Conservation (phyloP, 768 basidiomycete species). For the Lyophyllum atratum region DNA sequence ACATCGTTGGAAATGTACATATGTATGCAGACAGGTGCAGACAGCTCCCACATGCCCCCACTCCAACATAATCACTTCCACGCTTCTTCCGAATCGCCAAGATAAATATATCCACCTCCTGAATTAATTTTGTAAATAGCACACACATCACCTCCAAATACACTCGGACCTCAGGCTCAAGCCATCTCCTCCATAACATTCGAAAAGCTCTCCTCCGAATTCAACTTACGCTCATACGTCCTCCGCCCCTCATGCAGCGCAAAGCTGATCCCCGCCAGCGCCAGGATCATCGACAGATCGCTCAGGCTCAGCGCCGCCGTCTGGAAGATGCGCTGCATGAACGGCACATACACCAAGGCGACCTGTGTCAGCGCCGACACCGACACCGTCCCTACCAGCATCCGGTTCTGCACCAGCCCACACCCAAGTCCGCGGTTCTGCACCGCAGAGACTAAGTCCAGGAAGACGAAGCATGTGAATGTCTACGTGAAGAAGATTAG, state of each 20-base stretch:
- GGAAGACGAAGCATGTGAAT: slow-evolving; percentile 95
- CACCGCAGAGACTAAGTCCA: slow-evolving; percentile 92
- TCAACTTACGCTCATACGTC: slow-evolving; percentile 69
- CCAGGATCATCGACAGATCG: slow-evolving; percentile 73
- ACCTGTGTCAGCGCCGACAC: slow-evolving; percentile 86
- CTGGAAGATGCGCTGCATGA: slow-evolving; percentile 93
- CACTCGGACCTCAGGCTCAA: slow-evolving; percentile 24
- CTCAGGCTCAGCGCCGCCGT: slow-evolving; percentile 73
- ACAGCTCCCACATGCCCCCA: neutral
- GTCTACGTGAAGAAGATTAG: slow-evolving; percentile 55
- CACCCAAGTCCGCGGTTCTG: slow-evolving; percentile 94
- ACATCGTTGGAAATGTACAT: too few species aligned
- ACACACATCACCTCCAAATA: too few species aligned
- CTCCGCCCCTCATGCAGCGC: slow-evolving; percentile 77
- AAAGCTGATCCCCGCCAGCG: slow-evolving; percentile 66
- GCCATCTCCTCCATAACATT: slow-evolving; percentile 62
- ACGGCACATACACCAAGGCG: slow-evolving; percentile 83
- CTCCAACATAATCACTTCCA: neutral
- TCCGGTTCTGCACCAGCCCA: slow-evolving; percentile 79
- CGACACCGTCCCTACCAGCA: slow-evolving; percentile 87
- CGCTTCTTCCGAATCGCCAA: too few species aligned
- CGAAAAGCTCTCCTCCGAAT: slow-evolving; percentile 53
- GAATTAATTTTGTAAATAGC: neutral
- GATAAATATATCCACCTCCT: slow-evolving; percentile 8
- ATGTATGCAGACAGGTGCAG: too few species aligned